A percentile compares a stretch with the other conserved stretches of the same genome.
phyloP scores from a whole-genome alignment of 2,329 filamentous ascomycete genomes.

The Fusarium annulatum region DNA sequence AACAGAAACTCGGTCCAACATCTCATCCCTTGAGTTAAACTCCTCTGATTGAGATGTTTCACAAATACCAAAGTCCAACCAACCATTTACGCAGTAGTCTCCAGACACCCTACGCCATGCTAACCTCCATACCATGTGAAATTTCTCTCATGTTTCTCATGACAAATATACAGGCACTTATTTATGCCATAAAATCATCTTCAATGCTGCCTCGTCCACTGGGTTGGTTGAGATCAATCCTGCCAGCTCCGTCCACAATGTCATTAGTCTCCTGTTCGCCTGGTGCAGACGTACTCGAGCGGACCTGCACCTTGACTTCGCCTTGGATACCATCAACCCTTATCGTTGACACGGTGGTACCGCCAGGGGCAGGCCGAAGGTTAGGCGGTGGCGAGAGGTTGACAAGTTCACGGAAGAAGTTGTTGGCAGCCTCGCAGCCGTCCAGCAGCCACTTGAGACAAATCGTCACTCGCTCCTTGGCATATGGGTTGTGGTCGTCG shows the following conservation, averaged over 20 bases:
- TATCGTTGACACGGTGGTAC: conserved; percentile 56
- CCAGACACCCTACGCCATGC: background rate
- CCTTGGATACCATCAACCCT: conserved; percentile 67
- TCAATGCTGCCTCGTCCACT: conserved; percentile 51
- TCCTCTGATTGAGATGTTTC: background rate
- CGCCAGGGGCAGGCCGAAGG: conserved; percentile 49
- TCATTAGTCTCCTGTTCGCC: conserved; percentile 48
- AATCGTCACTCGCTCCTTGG: conserved; percentile 89
- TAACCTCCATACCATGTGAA: background rate
- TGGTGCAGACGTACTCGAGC: conserved; percentile 48
- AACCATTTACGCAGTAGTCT: background rate
- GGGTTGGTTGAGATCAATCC: conserved; percentile 53
- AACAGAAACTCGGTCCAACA: background rate
- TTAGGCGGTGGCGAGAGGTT: conserved; percentile 56
- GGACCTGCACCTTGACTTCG: conserved; percentile 66
- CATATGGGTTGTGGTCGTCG: conserved; percentile 93
- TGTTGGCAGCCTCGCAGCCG: conserved; percentile 77
- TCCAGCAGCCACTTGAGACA: conserved; percentile 87
- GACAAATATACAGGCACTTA: background rate
- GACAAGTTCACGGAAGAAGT: conserved; percentile 74
- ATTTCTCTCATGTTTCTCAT: background rate
- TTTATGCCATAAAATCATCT: conserved; percentile 59
- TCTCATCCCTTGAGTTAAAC: background rate
- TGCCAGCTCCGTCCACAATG: conserved; percentile 57
- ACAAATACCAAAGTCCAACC: background rate